phyloP scores from a whole-genome alignment of 2,329 filamentous ascomycete species.

The Hymenoscyphus infarciens region DNA sequence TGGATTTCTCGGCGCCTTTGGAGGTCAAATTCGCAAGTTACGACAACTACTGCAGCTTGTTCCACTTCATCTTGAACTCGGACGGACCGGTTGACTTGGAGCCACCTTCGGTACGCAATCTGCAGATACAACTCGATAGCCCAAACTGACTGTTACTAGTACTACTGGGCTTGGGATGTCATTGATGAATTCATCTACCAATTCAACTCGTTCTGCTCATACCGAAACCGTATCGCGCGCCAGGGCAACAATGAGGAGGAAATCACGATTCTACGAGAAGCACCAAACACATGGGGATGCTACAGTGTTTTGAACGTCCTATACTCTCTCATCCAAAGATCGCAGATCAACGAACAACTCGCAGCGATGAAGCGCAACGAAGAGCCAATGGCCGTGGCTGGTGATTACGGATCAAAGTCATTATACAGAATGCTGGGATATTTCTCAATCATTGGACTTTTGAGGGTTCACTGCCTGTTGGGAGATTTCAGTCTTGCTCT shows the following conservation, averaged over 20 bases:
- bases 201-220: slow-evolving; percentile 98
- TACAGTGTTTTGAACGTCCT: slow-evolving; percentile 99
- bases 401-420: slow-evolving; percentile 91
- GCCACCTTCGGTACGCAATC: slow-evolving; percentile 77
- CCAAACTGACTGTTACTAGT: slow-evolving; percentile 50
- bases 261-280: slow-evolving; percentile 84
- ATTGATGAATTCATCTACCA: slow-evolving; percentile 99
- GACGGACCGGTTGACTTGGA: slow-evolving; percentile 98
- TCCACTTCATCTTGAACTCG: slow-evolving; percentile 98
- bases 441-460: slow-evolving; percentile 96
- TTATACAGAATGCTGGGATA: slow-evolving; percentile 98
- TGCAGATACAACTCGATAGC: slow-evolving; percentile 5
- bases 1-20: slow-evolving; percentile 92
- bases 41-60: slow-evolving; percentile 98
- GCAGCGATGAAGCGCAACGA: slow-evolving; percentile 92
- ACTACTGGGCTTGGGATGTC: slow-evolving; percentile 99
- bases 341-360: slow-evolving; percentile 96
- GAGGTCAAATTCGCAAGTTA: slow-evolving; percentile 99
- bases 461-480: slow-evolving; percentile 92
- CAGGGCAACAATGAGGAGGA: slow-evolving; percentile 86
- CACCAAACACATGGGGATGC: slow-evolving; percentile 99
- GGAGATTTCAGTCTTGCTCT: slow-evolving; percentile 97
- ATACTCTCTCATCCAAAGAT: slow-evolving; percentile 97
- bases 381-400: slow-evolving; percentile 81
- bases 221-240: slow-evolving; percentile 86